phyloP scores from a whole-genome alignment of 2,329 filamentous ascomycete species.

The Xylariaceae sp. region DNA sequence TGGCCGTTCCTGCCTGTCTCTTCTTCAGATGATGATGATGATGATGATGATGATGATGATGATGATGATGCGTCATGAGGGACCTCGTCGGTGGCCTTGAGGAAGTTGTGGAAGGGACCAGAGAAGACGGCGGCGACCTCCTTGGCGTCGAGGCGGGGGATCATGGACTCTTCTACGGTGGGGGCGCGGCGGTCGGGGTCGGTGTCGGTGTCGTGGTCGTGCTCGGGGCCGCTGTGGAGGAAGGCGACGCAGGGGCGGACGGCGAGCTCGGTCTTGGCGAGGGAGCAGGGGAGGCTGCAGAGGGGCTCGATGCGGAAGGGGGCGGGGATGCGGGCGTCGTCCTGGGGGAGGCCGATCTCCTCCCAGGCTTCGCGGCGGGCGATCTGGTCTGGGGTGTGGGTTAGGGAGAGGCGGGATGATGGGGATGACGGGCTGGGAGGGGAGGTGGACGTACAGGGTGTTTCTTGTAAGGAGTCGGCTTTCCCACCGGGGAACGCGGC shows the following conservation, averaged over 20 bases:
- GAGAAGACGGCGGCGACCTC: slow-evolving; percentile 95
- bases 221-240: slow-evolving; percentile 57
- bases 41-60: too few relatives aligned
- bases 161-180: slow-evolving; percentile 65
- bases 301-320: slow-evolving; percentile 86
- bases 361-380: slow-evolving; percentile 87
- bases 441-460: slow-evolving; percentile 46
- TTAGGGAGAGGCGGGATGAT: not conserved
- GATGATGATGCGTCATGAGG: too few relatives aligned
- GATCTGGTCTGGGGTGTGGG: slow-evolving; percentile 58
- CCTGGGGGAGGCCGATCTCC: slow-evolving; percentile 82
- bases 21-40: too few relatives aligned
- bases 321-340: slow-evolving; percentile 62
- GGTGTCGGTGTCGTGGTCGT: slow-evolving; percentile 2
- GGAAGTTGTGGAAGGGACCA: slow-evolving; percentile 80
- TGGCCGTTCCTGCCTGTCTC: slow-evolving; percentile 26
- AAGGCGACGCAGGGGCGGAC: slow-evolving; percentile 76
- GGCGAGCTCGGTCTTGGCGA: slow-evolving; percentile 68
- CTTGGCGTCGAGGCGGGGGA: slow-evolving; percentile 77
- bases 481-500: slow-evolving; percentile 82
- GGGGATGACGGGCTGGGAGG: not conserved
- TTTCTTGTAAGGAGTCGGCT: slow-evolving; percentile 54
- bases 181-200: slow-evolving; percentile 21
- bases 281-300: slow-evolving; percentile 73
- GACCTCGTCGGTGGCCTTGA: slow-evolving; percentile 56